A percentile compares a stretch with the other conserved stretches of the same genome.
Conservation (phyloP, 2,329 filamentous ascomycete species). For the Trichoderma lentiforme region DNA sequence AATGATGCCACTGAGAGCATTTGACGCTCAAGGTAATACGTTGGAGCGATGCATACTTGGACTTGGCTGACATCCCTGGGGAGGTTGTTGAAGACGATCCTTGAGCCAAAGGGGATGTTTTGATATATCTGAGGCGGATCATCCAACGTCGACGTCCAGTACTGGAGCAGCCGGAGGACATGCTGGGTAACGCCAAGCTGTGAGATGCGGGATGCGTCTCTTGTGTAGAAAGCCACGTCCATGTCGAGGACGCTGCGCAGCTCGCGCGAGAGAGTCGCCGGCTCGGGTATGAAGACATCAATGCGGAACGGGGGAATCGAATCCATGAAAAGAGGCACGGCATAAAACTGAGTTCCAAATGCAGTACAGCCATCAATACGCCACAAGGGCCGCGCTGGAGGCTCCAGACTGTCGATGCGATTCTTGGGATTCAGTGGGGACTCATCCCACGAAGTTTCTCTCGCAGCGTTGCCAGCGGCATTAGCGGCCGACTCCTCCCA, state of each 20-base stretch:
- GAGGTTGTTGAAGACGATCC: conserved; percentile 52
- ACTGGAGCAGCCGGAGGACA: conserved; percentile 52
- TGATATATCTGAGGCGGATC: conserved; percentile 38
- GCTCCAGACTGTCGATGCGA: conserved; percentile 54
- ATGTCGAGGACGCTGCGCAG: conserved; percentile 47
- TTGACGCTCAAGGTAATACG: conserved; percentile 52
- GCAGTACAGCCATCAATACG: conserved; percentile 57
- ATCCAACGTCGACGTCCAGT: conserved; percentile 42
- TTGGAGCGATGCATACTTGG: conserved; percentile 45
- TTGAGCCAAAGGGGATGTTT: conserved; percentile 54
- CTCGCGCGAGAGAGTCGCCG: conserved; percentile 37
- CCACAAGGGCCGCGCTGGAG: conserved; percentile 47
- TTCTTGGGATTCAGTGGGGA: conserved; percentile 60
- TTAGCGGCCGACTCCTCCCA: not conserved
- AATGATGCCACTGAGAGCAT: conserved; percentile 45
- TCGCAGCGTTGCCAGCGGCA: not conserved
- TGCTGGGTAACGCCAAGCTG: conserved; percentile 51
- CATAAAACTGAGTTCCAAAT: conserved; percentile 57
- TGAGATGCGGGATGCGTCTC: conserved; percentile 46
- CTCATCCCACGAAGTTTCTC: conserved; percentile 39
- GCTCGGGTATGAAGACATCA: conserved; percentile 56
- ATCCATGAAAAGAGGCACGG: conserved; percentile 49
- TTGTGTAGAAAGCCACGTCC: conserved; percentile 53
- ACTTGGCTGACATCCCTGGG: conserved; percentile 46
- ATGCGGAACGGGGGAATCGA: conserved; percentile 50